Conservation (phyloP, 768 basidiomycete species). For the Psilocybe sp. region DNA sequence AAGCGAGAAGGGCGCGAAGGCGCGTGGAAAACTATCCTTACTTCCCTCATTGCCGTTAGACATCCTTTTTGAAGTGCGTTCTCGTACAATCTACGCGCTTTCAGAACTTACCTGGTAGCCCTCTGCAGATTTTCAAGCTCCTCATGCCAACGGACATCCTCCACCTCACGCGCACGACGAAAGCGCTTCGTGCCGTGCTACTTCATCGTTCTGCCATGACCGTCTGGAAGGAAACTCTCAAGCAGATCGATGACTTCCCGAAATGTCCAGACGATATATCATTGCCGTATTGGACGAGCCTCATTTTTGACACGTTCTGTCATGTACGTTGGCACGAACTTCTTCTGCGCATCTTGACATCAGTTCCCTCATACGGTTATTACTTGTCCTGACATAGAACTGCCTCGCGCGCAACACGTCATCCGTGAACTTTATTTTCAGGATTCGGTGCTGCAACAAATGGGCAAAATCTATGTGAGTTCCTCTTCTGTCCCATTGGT, state of each 20-base stretch:
- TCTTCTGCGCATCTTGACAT: background rate
- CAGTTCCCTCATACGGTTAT: too few relatives aligned
- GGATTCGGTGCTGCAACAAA: too few relatives aligned
- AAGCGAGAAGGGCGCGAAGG: background rate
- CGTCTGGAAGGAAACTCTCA: conserved; percentile 21
- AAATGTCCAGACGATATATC: conserved; percentile 21
- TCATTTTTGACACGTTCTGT: conserved; percentile 14
- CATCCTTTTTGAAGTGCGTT: conserved; percentile 24
- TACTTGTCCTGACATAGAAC: too few relatives aligned
- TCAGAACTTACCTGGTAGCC: background rate
- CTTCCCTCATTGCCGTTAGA: conserved; percentile 23
- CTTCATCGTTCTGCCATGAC: conserved; percentile 18
- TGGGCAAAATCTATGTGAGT: too few relatives aligned
- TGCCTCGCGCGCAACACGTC: too few relatives aligned
- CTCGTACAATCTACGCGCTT: background rate
- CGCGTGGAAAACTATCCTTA: conserved; percentile 11
- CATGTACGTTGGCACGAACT: too few relatives aligned
- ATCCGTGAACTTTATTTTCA: too few relatives aligned
- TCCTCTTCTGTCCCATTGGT: too few relatives aligned
- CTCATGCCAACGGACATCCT: conserved; percentile 18
- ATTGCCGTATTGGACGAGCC: conserved; percentile 19
- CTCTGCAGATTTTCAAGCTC: conserved; percentile 17
- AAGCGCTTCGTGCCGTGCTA: conserved; percentile 17
- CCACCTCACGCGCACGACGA: conserved; percentile 20
- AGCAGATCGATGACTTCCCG: conserved; percentile 12